Conservation (phyloP, 116 monocot genomes). For the Papilionanthe hybrid region DNA sequence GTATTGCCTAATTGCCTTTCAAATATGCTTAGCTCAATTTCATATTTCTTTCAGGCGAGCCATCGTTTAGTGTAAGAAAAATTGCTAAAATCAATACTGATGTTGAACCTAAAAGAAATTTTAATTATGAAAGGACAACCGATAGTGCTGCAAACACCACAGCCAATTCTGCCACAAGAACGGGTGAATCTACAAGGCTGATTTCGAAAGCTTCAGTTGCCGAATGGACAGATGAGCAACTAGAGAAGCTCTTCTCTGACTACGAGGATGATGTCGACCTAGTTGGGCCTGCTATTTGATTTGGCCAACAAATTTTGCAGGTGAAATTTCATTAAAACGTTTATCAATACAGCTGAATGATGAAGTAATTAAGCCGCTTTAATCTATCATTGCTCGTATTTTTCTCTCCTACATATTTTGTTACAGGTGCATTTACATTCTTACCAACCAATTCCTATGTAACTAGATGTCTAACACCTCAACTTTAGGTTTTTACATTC, state of each 20-base stretch:
- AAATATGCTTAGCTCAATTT: neutral
- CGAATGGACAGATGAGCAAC: constrained; percentile 78
- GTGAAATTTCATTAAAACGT: neutral
- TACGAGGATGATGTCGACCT: constrained; percentile 36
- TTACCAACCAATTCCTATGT: too few species aligned
- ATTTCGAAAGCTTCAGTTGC: constrained; percentile 38
- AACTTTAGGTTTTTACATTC: too few species aligned
- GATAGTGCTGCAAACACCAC: neutral
- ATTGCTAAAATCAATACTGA: constrained; percentile 6
- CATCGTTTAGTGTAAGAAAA: neutral
- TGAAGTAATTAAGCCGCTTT: neutral
- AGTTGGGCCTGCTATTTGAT: constrained; percentile 10
- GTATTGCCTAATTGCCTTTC: neutral
- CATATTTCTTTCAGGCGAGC: neutral
- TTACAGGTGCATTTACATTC: too few species aligned
- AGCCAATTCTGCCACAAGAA: neutral
- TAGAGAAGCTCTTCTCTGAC: constrained; percentile 60
- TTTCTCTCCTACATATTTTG: neutral
- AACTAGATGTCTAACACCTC: too few species aligned
- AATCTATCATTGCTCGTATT: neutral
- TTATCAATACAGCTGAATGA: neutral
- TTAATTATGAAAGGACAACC: neutral
- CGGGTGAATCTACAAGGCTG: constrained; percentile 11
- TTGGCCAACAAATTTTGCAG: neutral
- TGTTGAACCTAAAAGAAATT: neutral